Evolutionary conservation across 345 rosid species (phyloP), one percentile per base, ranked within the genome.

Genomic region (Ailanthus altissimus): DNA sequence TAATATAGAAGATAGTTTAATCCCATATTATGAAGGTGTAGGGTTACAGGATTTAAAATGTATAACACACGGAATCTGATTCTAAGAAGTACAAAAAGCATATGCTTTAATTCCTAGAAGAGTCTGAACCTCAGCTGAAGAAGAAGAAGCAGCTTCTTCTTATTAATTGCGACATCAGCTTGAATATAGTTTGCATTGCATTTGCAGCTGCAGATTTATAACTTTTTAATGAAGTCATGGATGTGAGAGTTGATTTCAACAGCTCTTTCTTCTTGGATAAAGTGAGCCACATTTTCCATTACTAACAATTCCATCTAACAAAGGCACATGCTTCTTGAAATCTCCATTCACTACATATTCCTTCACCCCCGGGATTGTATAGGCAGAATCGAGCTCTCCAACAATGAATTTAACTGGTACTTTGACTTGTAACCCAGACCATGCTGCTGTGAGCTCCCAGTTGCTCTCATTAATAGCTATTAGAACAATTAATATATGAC

Each of bases 401-500:
- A 85, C 84, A 0, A 91, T 73, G 73, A 84, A 93, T 83, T 87
- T 91, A 18, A 90, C 91, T 0, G 97, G 93, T 40, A 51, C 57
- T 18, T 51, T 16, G 1, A 18, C 21, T 16, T 51, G 57, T 65
- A 60, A 75, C 23, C 85, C 83, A 0, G 86, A 89, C 97, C 93
- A 90, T 60, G 93, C 66, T 12, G 90, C 57, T 26, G 90, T 88
- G n/a, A 88, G 85, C 79, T 93, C 94, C 98, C 94, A 91, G 51
- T 79, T 93, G 80, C 97, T 93, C 73, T 51, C 61, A 9, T 1
- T 51, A 68, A 72, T 32, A 45, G n/a, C n/a, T n/a, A n/a, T n/a
- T n/a, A n/a, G n/a, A n/a, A n/a, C n/a, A n/a, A n/a, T n/a, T n/a
- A n/a, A n/a, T n/a, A n/a, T n/a, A n/a, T n/a, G n/a, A n/a, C n/a